Base-by-base conservation (phyloP, 169 alveolate species). In the Cardiosporidium cionae region DNA sequence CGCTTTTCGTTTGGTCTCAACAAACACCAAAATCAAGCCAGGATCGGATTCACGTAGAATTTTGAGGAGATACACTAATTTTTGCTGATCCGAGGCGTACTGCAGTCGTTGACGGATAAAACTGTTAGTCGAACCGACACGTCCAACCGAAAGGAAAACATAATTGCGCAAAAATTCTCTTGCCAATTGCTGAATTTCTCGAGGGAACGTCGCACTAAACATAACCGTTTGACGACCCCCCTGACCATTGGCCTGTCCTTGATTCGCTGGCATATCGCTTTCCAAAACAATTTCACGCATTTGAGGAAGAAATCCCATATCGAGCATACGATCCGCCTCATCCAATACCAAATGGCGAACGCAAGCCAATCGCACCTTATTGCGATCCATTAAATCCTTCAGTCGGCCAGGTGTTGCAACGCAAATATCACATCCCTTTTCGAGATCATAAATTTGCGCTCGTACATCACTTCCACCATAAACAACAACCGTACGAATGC, bases 301-400 rank as follows among this genome's bases (percentile, higher is more conserved):
- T 52, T 80, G 86, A 2, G 86, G 82, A 81, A 94, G 97, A 83
- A 95, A 94, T 25, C 98, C 99, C 95, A 95, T 86, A 75, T 95
- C 99, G 76, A 97, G 85, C 99, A 97, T 94, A 22, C 95, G 70
- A 81, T 97, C 99, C 9, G 99, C 99, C 81, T 97, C 99, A 81
- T 97, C 99, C 44, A 97, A 81, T 7, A 96, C 92, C 33, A 94
- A 91, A 81, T 90, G 94, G 23, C 62, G 65, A 25, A 68, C 83
- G 62, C 65, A 52, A 0, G 70, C 73, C 5, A 66, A 53, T 32
- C 71, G 76, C 34, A 76, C 78, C 71, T 67, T 67, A 4, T 66
- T 52, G 32, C 83, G 9, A 32, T 69, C 83, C 0, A 94, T 77
- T 44, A 94, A 84, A 65, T 96, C 98, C 33, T 90, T 81, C 33